Base-by-base conservation (phyloP, 2,329 filamentous ascomycete genomes). In the Grosmannia serpens region DNA sequence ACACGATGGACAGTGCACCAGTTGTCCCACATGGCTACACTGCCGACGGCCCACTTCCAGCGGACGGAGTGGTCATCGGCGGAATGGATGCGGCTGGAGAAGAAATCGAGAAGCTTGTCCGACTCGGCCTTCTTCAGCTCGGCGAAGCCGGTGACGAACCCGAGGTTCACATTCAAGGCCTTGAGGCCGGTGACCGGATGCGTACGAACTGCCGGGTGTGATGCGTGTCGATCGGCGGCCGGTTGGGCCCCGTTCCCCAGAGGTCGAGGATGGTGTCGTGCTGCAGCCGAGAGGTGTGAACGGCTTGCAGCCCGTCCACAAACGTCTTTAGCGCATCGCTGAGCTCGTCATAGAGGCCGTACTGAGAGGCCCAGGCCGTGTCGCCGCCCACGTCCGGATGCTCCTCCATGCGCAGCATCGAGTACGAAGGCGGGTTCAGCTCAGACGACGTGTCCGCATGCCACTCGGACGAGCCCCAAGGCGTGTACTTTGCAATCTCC, bases 21-120 rank as follows among this genome's bases (percentile, higher is more conserved):
- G 61, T 79, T 79, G 58, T 80, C 77, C 76, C 77, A 79, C 66
- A 79, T 74, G 1, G 77, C 76, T 6, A 78, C 73, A 33, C 72
- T 74, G 0, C 76, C 76, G 8, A 75, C 73, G 0, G 70, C 65
- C 76, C 77, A 80, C 60, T 77, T 78, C 71, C 75, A 78, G 2
- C 77, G 68, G 7, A 79, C 76, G 27, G 70, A 70, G 62, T 78
- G 76, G 61, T 79, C 77, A 54, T 78, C 75, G 1, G 75, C 76
- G 0, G 74, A 73, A 62, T 78, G 75, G 31, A 79, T 72, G 61
- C 78, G 76, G 55, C 71, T 72, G 4, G 66, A 60, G 53, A 77
- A 73, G 59, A 79, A 77, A 55, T 76, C 73, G 0, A 78, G 66
- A 5, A 78, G 64, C 65, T 71, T 71, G 64, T 77, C 75, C 1